Evolutionary conservation across 1,139 yeast species (phyloP).

Genomic region (Debaryomycetaceae sp.): DNA sequence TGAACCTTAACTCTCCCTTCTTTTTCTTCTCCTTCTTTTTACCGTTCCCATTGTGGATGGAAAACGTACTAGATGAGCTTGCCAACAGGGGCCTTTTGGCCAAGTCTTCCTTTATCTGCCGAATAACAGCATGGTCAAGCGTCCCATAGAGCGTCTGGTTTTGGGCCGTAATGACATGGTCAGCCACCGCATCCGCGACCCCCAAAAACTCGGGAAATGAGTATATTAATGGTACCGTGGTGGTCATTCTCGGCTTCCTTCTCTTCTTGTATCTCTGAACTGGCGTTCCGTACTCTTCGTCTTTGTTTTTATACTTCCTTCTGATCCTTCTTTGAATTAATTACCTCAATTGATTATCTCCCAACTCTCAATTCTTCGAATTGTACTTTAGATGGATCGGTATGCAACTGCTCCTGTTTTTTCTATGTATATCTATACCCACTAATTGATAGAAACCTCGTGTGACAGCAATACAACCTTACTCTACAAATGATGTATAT

Average conservation of each 20-base stretch:
- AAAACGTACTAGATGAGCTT: constrained; percentile 8
- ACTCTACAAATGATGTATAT: background rate
- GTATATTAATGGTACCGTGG: constrained; percentile 87
- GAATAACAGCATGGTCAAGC: constrained; percentile 34
- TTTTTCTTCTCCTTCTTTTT: constrained; percentile 33
- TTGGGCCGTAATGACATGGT: constrained; percentile 79
- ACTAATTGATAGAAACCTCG: no score
- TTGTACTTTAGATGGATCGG: no score
- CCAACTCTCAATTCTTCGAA: no score
- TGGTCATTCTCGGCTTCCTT: constrained; percentile 54
- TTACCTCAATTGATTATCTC: background rate
- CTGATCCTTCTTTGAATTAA: background rate
- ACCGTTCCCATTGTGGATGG: constrained; percentile 6
- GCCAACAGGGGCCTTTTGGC: constrained; percentile 9
- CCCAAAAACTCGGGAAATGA: constrained; percentile 86
- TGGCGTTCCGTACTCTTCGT: background rate
- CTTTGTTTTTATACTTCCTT: background rate
- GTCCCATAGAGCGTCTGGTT: constrained; percentile 60
- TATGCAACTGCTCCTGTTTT: no score
- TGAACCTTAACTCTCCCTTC: constrained; percentile 63
- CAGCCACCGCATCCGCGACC: constrained; percentile 94
- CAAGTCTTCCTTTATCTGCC: constrained; percentile 19
- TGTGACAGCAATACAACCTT: background rate
- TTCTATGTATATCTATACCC: no score
- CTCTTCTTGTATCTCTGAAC: background rate